phyloP scores from a whole-genome alignment of 2,329 filamentous ascomycete species.

The Fusarium pseudoanthophilum region DNA sequence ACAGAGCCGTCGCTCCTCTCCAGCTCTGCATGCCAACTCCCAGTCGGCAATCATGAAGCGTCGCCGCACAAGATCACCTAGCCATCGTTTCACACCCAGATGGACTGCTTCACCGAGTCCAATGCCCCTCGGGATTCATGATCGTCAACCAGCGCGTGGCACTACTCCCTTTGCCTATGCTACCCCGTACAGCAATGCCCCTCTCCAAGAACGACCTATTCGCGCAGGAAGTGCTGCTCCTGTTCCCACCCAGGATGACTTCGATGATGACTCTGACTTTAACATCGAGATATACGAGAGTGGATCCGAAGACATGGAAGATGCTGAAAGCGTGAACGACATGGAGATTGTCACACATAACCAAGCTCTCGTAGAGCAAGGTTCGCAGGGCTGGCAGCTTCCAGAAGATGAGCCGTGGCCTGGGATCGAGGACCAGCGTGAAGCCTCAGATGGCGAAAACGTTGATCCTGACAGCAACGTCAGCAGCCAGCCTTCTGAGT shows the following conservation, averaged over 20 bases:
- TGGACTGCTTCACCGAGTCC: constrained; percentile 63
- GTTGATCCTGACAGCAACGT: constrained; percentile 54
- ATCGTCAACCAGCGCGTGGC: constrained; percentile 51
- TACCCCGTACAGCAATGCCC: constrained; percentile 75
- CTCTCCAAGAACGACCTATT: constrained; percentile 54
- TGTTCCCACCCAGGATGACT: constrained; percentile 45
- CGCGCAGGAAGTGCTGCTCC: constrained; percentile 46
- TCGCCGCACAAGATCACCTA: constrained; percentile 69
- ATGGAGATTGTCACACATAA: constrained; percentile 45
- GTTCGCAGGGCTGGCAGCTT: constrained; percentile 47
- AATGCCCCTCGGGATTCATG: constrained; percentile 49
- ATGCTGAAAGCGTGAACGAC: constrained; percentile 40
- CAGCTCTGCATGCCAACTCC: constrained; percentile 41
- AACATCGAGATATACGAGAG: constrained; percentile 52
- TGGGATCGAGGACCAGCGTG: constrained; percentile 63
- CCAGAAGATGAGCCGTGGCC: constrained; percentile 68
- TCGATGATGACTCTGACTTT: constrained; percentile 53
- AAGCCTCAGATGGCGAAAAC: constrained; percentile 62
- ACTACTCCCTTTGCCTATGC: constrained; percentile 77
- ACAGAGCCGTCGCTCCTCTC: constrained; percentile 49
- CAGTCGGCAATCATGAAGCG: constrained; percentile 56
- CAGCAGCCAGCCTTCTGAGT: constrained; percentile 67
- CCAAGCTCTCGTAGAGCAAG: constrained; percentile 30
- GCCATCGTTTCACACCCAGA: constrained; percentile 64
- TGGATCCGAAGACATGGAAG: constrained; percentile 49